A percentile compares a stretch with the other conserved stretches of the same genome.
Evolutionary conservation across 345 rosid genomes (phyloP).

Genomic region (Bruguiera sexangula): DNA sequence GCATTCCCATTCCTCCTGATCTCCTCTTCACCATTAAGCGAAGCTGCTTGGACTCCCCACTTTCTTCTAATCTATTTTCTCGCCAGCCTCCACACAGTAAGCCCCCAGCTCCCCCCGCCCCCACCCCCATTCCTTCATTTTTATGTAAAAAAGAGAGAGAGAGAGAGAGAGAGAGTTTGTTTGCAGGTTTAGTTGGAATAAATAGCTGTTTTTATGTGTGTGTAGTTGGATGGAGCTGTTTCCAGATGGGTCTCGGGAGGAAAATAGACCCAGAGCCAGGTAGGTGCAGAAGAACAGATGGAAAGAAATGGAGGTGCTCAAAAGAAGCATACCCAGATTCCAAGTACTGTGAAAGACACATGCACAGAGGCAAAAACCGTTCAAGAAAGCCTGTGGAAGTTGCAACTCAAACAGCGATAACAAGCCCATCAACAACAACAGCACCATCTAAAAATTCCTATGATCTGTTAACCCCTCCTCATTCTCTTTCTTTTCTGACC

Average conservation of each 20-base stretch:
- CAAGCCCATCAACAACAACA: slow-evolving; percentile 13
- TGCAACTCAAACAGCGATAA: slow-evolving; percentile 15
- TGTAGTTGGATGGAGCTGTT: slow-evolving; percentile 6
- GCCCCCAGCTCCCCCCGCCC: slow-evolving; percentile 18
- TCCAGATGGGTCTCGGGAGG: slow-evolving; percentile 40
- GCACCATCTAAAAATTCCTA: slow-evolving; percentile 26
- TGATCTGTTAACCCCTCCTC: slow-evolving; percentile 17
- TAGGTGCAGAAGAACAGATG: slow-evolving; percentile 79
- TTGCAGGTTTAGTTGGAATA: slow-evolving; percentile 20
- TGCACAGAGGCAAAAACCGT: slow-evolving; percentile 53
- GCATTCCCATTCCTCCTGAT: slow-evolving; percentile 65
- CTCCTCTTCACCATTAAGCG: slow-evolving; percentile 59
- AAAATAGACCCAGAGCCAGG: slow-evolving; percentile 84
- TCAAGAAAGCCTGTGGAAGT: slow-evolving; percentile 66
- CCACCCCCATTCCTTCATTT: background rate
- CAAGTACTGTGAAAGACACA: slow-evolving; percentile 59
- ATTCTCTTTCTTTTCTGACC: slow-evolving; percentile 35
- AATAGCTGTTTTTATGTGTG: slow-evolving; percentile 28
- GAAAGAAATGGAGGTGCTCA: slow-evolving; percentile 95
- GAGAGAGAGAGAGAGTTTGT: background rate
- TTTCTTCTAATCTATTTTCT: background rate
- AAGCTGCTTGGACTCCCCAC: slow-evolving; percentile 40
- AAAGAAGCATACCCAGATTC: slow-evolving; percentile 72
- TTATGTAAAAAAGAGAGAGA: too few relatives aligned
- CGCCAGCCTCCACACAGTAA: slow-evolving; percentile 20